These are phyloP conservation scores for Rhodosporidiobolus odoratus DNA, from an alignment of 768 basidiomycete genomes.

Conservation along the genomic window DNA sequence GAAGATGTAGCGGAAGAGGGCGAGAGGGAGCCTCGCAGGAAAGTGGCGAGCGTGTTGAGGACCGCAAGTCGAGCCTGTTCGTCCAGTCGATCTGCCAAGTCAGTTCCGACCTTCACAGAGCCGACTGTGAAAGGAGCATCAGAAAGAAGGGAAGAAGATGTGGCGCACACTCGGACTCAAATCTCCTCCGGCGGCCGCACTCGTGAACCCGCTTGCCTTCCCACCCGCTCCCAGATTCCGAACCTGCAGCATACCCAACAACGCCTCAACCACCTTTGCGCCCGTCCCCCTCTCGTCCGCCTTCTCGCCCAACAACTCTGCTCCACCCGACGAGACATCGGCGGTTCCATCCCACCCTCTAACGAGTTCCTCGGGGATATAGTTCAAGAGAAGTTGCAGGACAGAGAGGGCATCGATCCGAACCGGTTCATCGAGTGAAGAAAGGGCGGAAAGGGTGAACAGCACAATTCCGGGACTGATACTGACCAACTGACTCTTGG, in stretches of 20 bases:
- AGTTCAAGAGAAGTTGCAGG: conserved; percentile 66
- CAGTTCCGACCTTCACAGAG: too few species aligned
- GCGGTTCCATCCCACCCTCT: conserved; percentile 55
- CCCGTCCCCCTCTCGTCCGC: conserved; percentile 20
- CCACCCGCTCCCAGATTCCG: conserved; percentile 16
- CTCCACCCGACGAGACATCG: background rate
- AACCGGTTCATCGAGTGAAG: conserved; percentile 92
- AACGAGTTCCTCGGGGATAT: conserved; percentile 63
- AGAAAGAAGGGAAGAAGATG: conserved; percentile 17
- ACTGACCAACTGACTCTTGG: background rate
- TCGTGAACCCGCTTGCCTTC: conserved; percentile 19
- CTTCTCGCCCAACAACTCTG: background rate
- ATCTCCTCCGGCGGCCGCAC: conserved; percentile 56
- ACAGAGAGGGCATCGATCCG: conserved; percentile 81
- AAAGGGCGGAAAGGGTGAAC: conserved; percentile 83
- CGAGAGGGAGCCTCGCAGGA: conserved; percentile 52
- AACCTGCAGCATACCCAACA: conserved; percentile 64
- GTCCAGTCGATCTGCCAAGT: too few species aligned
- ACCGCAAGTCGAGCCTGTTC: conserved; percentile 76
- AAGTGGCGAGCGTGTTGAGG: conserved; percentile 63
- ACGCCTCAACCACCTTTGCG: conserved; percentile 61
- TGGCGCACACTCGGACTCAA: conserved; percentile 60
- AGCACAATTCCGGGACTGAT: conserved; percentile 72
- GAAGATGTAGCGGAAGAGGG: conserved; percentile 36
- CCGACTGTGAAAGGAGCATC: background rate